A percentile compares a stretch with the other conserved stretches of the same genome.
Evolutionary conservation across 768 basidiomycete genomes (phyloP).

Genomic region (Xerocomellus amylosporus): DNA sequence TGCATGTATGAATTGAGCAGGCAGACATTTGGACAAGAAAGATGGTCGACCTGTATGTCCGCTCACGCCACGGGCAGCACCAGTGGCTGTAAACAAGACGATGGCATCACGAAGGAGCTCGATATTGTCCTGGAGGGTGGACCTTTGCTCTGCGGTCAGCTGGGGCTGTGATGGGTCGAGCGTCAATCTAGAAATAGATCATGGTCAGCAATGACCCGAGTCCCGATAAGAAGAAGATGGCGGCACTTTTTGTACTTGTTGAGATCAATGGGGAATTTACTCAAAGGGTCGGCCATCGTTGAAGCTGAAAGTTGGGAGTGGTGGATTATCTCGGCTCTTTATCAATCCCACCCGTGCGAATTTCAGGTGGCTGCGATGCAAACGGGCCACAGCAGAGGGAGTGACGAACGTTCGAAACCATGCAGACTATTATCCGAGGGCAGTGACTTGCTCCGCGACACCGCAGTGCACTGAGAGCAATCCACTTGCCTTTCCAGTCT

Average conservation of each 20-base stretch:
- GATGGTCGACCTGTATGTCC: constrained; percentile 67
- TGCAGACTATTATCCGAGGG: too few species aligned
- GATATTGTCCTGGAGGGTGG: constrained; percentile 63
- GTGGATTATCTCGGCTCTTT: constrained; percentile 11
- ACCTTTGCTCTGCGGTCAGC: constrained; percentile 61
- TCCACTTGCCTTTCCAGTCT: constrained; percentile 10
- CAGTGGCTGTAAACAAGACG: constrained; percentile 82
- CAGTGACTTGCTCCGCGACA: constrained; percentile 8
- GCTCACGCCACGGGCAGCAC: constrained; percentile 80
- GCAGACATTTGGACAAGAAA: not conserved
- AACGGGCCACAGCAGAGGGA: not conserved
- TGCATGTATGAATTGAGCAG: constrained; percentile 19
- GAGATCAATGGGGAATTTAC: constrained; percentile 75
- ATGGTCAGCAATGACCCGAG: not conserved
- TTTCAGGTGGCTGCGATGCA: constrained; percentile 5
- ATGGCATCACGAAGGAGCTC: constrained; percentile 82
- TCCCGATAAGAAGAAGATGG: not conserved
- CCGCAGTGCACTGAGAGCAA: constrained; percentile 11
- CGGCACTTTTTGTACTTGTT: constrained; percentile 68
- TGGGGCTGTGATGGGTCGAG: constrained; percentile 69
- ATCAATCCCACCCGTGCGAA: constrained; percentile 29
- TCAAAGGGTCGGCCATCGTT: constrained; percentile 41
- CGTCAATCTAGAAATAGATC: constrained; percentile 47
- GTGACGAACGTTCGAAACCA: constrained; percentile 18
- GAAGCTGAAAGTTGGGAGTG: not conserved